A percentile compares a stretch with the other conserved stretches of the same genome.
Evolutionary conservation across 306 rosid genomes (phyloP).

Genomic region (Sindora glabra): DNA sequence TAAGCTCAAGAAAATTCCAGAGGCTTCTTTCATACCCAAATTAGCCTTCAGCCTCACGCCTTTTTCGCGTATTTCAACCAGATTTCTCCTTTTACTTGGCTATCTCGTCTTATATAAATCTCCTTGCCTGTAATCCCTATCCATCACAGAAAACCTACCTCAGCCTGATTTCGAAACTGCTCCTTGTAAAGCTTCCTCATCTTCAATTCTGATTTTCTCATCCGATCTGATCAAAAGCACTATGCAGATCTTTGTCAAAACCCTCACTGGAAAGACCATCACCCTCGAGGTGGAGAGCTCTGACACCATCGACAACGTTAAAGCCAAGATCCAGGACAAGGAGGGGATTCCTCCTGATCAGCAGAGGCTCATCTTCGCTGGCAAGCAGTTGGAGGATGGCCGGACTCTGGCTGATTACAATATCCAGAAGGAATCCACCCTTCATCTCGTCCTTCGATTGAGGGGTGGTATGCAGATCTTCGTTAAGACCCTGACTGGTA

Average conservation of each 20-base stretch:
- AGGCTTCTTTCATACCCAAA: background rate
- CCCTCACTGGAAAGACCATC: slow-evolving; percentile 39
- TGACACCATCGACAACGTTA: slow-evolving; percentile 33
- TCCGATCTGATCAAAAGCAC: background rate
- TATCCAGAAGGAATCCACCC: slow-evolving; percentile 38
- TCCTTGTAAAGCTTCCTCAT: rapidly evolving
- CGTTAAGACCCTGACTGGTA: slow-evolving; percentile 30
- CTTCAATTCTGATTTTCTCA: background rate
- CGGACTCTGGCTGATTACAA: slow-evolving; percentile 33
- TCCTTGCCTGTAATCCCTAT: background rate
- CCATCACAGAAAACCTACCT: background rate
- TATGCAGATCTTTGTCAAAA: slow-evolving; percentile 28
- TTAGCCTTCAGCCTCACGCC: background rate
- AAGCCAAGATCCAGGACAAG: slow-evolving; percentile 37
- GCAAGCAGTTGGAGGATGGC: slow-evolving; percentile 38
- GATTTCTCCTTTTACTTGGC: background rate
- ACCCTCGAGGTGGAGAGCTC: slow-evolving; percentile 34
- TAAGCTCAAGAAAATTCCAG: background rate
- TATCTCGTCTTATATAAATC: background rate
- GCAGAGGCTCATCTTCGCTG: slow-evolving; percentile 35
- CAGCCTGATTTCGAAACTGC: background rate
- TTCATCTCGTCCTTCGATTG: slow-evolving; percentile 39
- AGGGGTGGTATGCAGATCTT: slow-evolving; percentile 42
- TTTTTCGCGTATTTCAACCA: background rate
- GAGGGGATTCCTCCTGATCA: slow-evolving; percentile 29